Evolutionary conservation across 306 rosid species (phyloP), one percentile per base, ranked within the genome.

Genomic region (Geum urbanum): DNA sequence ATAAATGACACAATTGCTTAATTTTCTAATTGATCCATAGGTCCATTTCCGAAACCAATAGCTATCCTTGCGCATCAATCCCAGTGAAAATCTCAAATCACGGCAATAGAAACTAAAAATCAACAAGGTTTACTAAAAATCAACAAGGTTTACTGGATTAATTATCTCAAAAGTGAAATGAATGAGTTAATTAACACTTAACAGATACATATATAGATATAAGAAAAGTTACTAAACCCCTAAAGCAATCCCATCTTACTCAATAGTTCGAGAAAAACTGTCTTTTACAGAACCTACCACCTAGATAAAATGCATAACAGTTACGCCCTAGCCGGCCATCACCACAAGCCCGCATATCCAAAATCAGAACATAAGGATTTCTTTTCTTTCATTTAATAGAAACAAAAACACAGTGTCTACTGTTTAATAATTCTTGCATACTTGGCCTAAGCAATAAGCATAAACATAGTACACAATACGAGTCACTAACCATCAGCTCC

Each of bases 401-500:
- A 52, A 37, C n/a, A 9, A 67, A 27, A 9, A 20, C 54, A 58
- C 54, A 58, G 8, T 27, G 41, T 14, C 13, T 15, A 32, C 63
- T 63, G n/a, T 14, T 20, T 39, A 51, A 37, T 37, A 9, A 49
- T 18, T 12, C 7, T 10, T 46, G 64, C 60, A 4, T 19, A 32
- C 32, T 12, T 61, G 7, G 11, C 20, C 11, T 19, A 48, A 69
- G 40, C 32, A 70, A 9, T 32, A 39, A 59, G 39, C 27, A 69
- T 4, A 45, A 69, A 20, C 40, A n/a, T 44, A 14, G 46, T 45
- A 9, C 11, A 70, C 24, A n/a, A 49, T 49, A 32, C 37, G 4
- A 60, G 64, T 61, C 78, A 79, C 88, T 72, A 75, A 87, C 92
- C 92, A 59, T 77, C 56, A 41, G 59, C 80, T 85, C 76, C 74